Base-by-base conservation (phyloP, 2,329 filamentous ascomycete species). In the Paecilomyces sp. region DNA sequence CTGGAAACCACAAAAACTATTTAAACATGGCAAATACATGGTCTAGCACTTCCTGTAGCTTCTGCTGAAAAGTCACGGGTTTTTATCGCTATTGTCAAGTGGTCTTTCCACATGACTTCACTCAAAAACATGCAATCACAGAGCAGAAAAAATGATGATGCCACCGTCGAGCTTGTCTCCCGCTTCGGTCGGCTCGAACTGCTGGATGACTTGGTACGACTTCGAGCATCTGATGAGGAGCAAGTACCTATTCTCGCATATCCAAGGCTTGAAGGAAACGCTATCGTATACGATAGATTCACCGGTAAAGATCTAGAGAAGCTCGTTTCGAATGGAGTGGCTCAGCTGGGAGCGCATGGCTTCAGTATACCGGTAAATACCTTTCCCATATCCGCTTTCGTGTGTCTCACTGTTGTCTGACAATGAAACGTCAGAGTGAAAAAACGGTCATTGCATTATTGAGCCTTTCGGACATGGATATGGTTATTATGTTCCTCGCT, bases 401-500 rank as follows among this genome's bases (percentile, higher is more conserved):
- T 28, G 25, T 28, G 6, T 28, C 25, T 28, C 25, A 28, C 25
- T 4, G 25, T 28, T 28, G 3, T 28, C 25, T 28, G 25, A 28
- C 25, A 28, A 31, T 57, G 18, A 4, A 60, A 63, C n/a, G 12
- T 4, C 64, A 59, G 4, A 55, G 60, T 15, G 60, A 67, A 30
- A 56, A 60, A 41, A 58, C 59, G 4, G 64, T 73, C 2, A 68
- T 80, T 4, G 75, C 75, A 2, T 66, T 80, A 3, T 71, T 79
- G 36, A 75, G 75, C 0, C 65, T 69, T 11, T 79, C 78, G 0
- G 74, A 79, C 56, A 64, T 80, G 3, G 71, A 73, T 13, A 80
- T 76, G 67, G 69, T 78, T 7, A 62, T 79, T 57, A 73, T 74
- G 6, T 73, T 79, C 54, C 79, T 80, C 56, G 78, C 77, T 9